Evolutionary conservation across 768 basidiomycete species (phyloP).

Genomic region (Phylloporus rhodoxanthus): DNA sequence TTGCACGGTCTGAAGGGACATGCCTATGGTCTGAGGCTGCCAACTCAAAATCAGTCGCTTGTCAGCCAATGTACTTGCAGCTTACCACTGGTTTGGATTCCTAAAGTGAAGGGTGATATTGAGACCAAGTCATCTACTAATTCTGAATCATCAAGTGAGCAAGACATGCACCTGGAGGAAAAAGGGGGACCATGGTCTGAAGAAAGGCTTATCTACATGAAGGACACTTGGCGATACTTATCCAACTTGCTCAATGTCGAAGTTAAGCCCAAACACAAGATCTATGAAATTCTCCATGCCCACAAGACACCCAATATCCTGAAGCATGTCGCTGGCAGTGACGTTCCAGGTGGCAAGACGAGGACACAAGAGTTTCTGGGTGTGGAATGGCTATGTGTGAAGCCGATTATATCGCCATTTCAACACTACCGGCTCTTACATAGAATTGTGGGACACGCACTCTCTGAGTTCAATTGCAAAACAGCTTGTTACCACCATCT

Average conservation of each 20-base stretch:
- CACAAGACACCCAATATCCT: conserved; percentile 3
- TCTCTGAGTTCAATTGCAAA: neutral
- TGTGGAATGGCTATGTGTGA: neutral
- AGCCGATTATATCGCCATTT: neutral
- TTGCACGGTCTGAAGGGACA: neutral
- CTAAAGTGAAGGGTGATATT: neutral
- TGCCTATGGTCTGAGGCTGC: neutral
- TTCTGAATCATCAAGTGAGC: neutral
- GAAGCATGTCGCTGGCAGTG: neutral
- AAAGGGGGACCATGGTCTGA: neutral
- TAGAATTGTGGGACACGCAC: neutral
- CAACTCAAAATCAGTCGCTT: neutral
- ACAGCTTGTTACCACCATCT: neutral
- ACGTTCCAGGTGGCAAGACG: neutral
- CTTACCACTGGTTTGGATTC: neutral
- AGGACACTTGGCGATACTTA: conserved; percentile 6
- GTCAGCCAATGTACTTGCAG: conserved; percentile 1
- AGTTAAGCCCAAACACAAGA: neutral
- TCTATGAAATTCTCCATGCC: neutral
- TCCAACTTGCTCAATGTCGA: neutral
- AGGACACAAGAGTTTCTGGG: neutral
- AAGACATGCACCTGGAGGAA: neutral
- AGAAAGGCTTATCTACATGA: neutral
- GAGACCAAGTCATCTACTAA: neutral
- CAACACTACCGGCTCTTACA: conserved; percentile 2